Base-by-base conservation (phyloP, 2,329 filamentous ascomycete species). In the Cadophora luteo-olivacea region DNA sequence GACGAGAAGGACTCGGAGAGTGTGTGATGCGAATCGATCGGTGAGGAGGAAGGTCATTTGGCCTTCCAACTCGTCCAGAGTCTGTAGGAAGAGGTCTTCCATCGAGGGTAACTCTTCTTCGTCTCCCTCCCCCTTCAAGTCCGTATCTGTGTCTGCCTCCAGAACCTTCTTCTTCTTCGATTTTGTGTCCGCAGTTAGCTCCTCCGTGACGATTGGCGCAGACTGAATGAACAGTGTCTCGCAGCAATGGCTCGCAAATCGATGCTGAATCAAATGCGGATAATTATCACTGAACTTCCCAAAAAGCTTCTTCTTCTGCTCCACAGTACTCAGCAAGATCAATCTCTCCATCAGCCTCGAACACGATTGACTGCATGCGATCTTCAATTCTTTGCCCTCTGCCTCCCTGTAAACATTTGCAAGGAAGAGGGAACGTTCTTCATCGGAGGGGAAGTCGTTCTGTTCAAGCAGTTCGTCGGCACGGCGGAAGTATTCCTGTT, bases 201-300 rank as follows among this genome's bases (percentile, higher is more conserved):
- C 94, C 70, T 90, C 84, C 16, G 91, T 91, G 48, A 97, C 92
- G 12, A 91, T 82, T 0, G 92, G 91, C 0, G 94, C 94, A 1
- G 92, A 91, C 72, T 92, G 89, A 61, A 94, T 84, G 79, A 99
- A 98, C 38, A 99, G 85, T 32, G 93, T 93, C 82, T 99, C 96
- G 79, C 94, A 97, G 81, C 95, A 98, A 82, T 99, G 96, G 69
- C 94, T 97, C 5, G 96, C 96, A 77, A 99, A 99, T 22, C 96
- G 91, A 81, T 99, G 96, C 78, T 97, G 94, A 63, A 97, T 90
- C 33, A 99, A 86, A 75, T 94, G 91, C 68, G 95, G 83, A 80
- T 98, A 97, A 80, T 98, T 92, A 41, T 91, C 90, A 24, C 85
- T 89, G 79, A 98, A 97, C 55, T 92, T 93, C 72, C 88, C 87